These are phyloP conservation scores for Hansenula lynferdii DNA, from an alignment of 1,139 yeast species.

Conservation along the genomic window DNA sequence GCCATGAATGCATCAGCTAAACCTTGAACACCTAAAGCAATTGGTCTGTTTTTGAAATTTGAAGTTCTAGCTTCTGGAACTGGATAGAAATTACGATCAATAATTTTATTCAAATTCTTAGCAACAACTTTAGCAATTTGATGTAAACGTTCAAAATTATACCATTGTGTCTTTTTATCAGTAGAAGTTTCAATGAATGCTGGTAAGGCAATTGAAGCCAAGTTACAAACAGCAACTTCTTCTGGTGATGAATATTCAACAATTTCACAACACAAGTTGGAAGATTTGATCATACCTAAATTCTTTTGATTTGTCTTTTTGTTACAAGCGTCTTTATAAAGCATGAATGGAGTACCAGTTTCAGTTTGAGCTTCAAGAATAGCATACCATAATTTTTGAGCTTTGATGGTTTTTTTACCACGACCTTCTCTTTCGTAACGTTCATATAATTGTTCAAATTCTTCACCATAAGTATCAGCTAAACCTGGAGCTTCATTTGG, in stretches of 20 bases:
- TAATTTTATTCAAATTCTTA: slow-evolving; percentile 68
- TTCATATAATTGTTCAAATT: slow-evolving; percentile 66
- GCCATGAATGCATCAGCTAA: slow-evolving; percentile 81
- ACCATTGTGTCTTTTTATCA: slow-evolving; percentile 47
- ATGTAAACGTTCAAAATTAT: slow-evolving; percentile 69
- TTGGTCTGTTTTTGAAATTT: slow-evolving; percentile 76
- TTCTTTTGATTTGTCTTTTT: slow-evolving; percentile 80
- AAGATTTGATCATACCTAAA: slow-evolving; percentile 81
- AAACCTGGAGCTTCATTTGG: slow-evolving; percentile 88
- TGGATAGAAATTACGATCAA: slow-evolving; percentile 79
- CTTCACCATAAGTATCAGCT: slow-evolving; percentile 75
- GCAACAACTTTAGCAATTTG: slow-evolving; percentile 69
- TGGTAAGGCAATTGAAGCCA: slow-evolving; percentile 84
- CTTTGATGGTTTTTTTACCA: slow-evolving; percentile 69
- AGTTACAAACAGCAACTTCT: slow-evolving; percentile 88
- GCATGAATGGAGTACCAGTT: slow-evolving; percentile 91
- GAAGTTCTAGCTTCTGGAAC: slow-evolving; percentile 64
- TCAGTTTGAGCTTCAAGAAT: slow-evolving; percentile 87
- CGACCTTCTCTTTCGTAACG: slow-evolving; percentile 68
- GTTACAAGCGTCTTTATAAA: slow-evolving; percentile 87
- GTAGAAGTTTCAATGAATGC: slow-evolving; percentile 38
- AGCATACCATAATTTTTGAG: slow-evolving; percentile 86
- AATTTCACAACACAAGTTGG: slow-evolving; percentile 87
- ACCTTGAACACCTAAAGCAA: slow-evolving; percentile 89
- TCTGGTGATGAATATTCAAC: slow-evolving; percentile 85